A percentile compares a stretch with the other conserved stretches of the same genome.
These are phyloP conservation scores for Colletotrichum graminicola DNA, from an alignment of 2,329 filamentous ascomycete genomes.

Conservation along the genomic window DNA sequence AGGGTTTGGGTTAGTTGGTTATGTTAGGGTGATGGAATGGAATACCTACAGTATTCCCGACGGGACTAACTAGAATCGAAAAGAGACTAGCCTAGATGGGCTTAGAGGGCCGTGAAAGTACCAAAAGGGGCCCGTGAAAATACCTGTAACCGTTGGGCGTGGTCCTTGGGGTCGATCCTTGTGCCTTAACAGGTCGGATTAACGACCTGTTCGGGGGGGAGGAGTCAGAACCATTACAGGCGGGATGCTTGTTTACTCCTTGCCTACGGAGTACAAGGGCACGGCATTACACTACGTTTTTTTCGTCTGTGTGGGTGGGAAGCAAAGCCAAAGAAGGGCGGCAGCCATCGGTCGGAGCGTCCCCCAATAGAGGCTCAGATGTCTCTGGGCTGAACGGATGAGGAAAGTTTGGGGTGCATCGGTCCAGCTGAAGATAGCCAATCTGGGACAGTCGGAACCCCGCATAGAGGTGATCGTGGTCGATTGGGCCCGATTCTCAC, in stretches of 20 bases:
- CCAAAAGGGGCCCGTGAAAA: too few species aligned
- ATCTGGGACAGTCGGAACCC: neutral
- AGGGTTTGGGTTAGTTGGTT: too few species aligned
- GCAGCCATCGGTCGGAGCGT: constrained; percentile 18
- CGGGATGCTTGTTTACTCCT: constrained; percentile 22
- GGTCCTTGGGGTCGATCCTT: constrained; percentile 20
- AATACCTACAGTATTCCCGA: too few species aligned
- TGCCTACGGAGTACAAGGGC: neutral
- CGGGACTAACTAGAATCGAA: too few species aligned
- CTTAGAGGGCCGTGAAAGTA: too few species aligned
- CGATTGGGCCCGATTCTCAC: constrained; percentile 9
- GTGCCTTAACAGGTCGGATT: constrained; percentile 25
- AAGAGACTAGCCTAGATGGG: too few species aligned
- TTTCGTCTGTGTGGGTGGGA: neutral
- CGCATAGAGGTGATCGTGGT: neutral
- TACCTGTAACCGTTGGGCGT: too few species aligned
- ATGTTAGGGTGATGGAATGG: too few species aligned
- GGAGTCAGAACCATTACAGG: constrained; percentile 13
- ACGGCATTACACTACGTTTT: neutral
- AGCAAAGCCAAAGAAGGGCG: neutral
- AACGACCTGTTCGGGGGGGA: constrained; percentile 21
- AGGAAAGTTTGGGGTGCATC: neutral
- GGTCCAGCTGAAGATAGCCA: constrained; percentile 7
- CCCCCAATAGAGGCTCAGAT: constrained; percentile 4
- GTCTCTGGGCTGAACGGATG: constrained; percentile 24